Base-by-base conservation (phyloP, 768 basidiomycete species). In the Crucibulum laeve region DNA sequence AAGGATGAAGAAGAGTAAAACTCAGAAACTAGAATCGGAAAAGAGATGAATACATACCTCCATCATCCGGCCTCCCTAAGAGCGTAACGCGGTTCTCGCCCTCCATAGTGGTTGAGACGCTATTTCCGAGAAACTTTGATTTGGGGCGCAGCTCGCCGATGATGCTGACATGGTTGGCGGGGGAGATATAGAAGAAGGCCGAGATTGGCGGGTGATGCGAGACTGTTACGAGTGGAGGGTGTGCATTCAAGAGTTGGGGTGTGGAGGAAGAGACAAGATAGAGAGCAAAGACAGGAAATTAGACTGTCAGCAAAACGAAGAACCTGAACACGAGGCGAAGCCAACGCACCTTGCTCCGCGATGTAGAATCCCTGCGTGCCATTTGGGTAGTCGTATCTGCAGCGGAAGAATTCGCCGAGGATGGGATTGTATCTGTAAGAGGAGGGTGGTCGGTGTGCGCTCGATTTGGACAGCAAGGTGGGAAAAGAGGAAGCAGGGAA, bases 341-440 rank as follows among this genome's bases (percentile, higher is more conserved):
- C 13, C 32, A 10, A 57, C 65, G 42, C 59, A 79, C 91, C 91
- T 80, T 98, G 95, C 60, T 98, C 95, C 19, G 95, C 87, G 50
- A 98, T 88, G 64, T 93, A 98, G 67, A 91, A 97, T 0, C 92
- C 96, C 46, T 85, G 83, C 10, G 91, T 83, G 18, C 89, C 90
- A 54, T 97, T 86, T 10, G 81, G 67, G 62, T 98, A 99, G 62
- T 90, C 82, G 61, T 97, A 99, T 46, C 86, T 73, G 63, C 95
- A 98, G 40, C 96, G 82, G 75, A 97, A 99, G 70, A 97, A 94
- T 62, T 99, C 96, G 41, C 96, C 96, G 7, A 98, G 82, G 14
- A 96, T 78, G 32, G 96, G 95, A 63, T 98, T 99, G 65, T 98
- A 99, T 49, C 91, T 91, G 59, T 38, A 42, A 19, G 43, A 38